Evolutionary conservation across 2,329 filamentous ascomycete species (phyloP).

Genomic region (Claviceps lovelessii): DNA sequence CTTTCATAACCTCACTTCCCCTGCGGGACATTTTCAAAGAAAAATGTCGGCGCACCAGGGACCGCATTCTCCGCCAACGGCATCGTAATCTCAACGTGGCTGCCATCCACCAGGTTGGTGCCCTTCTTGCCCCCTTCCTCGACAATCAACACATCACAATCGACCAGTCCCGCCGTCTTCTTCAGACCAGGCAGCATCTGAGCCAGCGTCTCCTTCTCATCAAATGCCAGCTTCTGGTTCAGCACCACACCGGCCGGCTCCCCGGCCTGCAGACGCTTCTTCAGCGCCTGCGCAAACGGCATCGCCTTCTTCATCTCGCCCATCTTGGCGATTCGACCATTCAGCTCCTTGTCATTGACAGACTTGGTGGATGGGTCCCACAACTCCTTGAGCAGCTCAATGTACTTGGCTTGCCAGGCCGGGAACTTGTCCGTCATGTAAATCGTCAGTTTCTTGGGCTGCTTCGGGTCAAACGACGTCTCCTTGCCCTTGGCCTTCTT

Average conservation of each 20-base stretch:
- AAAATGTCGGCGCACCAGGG: slow-evolving; percentile 68
- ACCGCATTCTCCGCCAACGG: slow-evolving; percentile 57
- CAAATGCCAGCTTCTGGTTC: slow-evolving; percentile 71
- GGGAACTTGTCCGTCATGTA: slow-evolving; percentile 71
- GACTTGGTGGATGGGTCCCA: slow-evolving; percentile 48
- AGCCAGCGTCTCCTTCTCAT: slow-evolving; percentile 61
- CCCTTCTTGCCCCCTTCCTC: slow-evolving; percentile 56
- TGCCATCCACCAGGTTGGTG: slow-evolving; percentile 34
- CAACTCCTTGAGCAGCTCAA: slow-evolving; percentile 59
- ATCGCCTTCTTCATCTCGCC: slow-evolving; percentile 94
- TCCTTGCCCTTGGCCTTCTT: slow-evolving; percentile 88
- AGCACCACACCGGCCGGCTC: slow-evolving; percentile 56
- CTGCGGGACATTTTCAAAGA: slow-evolving; percentile 63
- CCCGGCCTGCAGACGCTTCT: slow-evolving; percentile 64
- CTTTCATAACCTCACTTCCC: not conserved
- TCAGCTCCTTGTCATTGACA: slow-evolving; percentile 69
- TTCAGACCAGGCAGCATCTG: slow-evolving; percentile 71
- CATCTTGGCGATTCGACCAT: slow-evolving; percentile 64
- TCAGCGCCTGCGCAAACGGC: slow-evolving; percentile 83
- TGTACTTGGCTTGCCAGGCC: slow-evolving; percentile 81
- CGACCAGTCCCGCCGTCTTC: slow-evolving; percentile 55
- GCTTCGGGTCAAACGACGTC: slow-evolving; percentile 71
- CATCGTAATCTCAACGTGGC: slow-evolving; percentile 42
- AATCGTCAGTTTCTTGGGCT: slow-evolving; percentile 82
- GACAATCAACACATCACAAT: slow-evolving; percentile 58